Percentiles rank a stretch among this genome's conserved stretches.
Conservation (phyloP, 2,329 filamentous ascomycete species). For the Mycocentrospora acerina region DNA sequence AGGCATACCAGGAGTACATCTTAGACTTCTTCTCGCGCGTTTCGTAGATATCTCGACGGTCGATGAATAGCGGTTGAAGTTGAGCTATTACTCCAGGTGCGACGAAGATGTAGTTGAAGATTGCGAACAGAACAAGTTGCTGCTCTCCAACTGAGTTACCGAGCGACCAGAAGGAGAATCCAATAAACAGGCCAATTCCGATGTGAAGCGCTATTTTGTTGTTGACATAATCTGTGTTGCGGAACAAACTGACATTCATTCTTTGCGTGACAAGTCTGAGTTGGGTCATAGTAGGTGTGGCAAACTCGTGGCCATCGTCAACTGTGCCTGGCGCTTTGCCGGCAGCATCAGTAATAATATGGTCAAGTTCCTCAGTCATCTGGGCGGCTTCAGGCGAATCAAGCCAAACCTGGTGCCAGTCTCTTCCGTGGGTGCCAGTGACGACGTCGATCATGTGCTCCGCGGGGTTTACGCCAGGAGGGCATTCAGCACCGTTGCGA, state of each 20-base stretch:
- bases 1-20: slow-evolving; percentile 71
- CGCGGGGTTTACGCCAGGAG: slow-evolving; percentile 52
- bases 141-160: slow-evolving; percentile 38
- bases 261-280: slow-evolving; percentile 23
- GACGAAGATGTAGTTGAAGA: slow-evolving; percentile 53
- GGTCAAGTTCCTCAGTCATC: slow-evolving; percentile 41
- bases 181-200: slow-evolving; percentile 25
- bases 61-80: slow-evolving; percentile 49
- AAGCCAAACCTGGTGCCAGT: slow-evolving; percentile 45
- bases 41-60: slow-evolving; percentile 53
- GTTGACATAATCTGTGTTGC: slow-evolving; percentile 29
- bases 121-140: slow-evolving; percentile 48
- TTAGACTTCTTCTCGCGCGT: slow-evolving; percentile 64
- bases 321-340: slow-evolving; percentile 38
- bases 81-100: slow-evolving; percentile 45
- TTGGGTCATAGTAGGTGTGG: slow-evolving; percentile 24
- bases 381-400: slow-evolving; percentile 34
- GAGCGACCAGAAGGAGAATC: slow-evolving; percentile 31
- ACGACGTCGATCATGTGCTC: slow-evolving; percentile 84
- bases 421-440: slow-evolving; percentile 12
- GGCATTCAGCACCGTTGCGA: slow-evolving; percentile 57
- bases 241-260: slow-evolving; percentile 24
- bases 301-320: slow-evolving; percentile 44
- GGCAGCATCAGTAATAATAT: slow-evolving; percentile 41
- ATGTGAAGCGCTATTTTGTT: slow-evolving; percentile 29